phyloP scores from a whole-genome alignment of 148 eudicot species.

The Chenopodium quinoa region DNA sequence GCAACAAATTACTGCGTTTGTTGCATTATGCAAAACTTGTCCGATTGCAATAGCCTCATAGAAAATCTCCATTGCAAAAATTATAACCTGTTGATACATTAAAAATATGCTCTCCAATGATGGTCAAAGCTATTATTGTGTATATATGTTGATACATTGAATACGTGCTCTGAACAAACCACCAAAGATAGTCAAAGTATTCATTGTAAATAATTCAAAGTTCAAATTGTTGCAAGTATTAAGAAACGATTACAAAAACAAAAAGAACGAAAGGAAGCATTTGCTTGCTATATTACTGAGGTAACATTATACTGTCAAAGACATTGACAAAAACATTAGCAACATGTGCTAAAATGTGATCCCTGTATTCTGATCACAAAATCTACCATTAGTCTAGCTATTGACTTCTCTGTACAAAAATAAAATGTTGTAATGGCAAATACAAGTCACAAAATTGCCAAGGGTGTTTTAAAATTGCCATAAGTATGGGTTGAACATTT shows the following conservation, averaged over 20 bases:
- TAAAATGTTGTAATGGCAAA: neutral
- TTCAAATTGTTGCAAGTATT: no score
- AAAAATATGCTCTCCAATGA: no score
- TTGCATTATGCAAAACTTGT: neutral
- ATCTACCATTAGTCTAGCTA: neutral
- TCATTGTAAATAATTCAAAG: no score
- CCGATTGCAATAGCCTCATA: no score
- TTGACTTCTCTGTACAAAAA: neutral
- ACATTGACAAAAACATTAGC: neutral
- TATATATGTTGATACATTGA: no score
- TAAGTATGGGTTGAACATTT: neutral
- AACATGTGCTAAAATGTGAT: neutral
- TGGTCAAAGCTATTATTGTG: no score
- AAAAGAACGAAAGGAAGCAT: neutral
- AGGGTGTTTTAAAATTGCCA: neutral
- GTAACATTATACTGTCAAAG: neutral
- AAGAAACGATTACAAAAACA: no score
- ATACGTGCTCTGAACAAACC: no score
- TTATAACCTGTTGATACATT: no score
- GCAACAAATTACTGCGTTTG: neutral
- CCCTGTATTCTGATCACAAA: constrained; percentile 1
- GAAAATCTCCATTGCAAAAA: no score
- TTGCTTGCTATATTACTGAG: neutral
- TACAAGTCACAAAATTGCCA: constrained; percentile 1
- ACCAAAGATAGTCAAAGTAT: no score